Base-by-base conservation (phyloP, 176 grass and related monocot species). In the Phoenix roebelenii region DNA sequence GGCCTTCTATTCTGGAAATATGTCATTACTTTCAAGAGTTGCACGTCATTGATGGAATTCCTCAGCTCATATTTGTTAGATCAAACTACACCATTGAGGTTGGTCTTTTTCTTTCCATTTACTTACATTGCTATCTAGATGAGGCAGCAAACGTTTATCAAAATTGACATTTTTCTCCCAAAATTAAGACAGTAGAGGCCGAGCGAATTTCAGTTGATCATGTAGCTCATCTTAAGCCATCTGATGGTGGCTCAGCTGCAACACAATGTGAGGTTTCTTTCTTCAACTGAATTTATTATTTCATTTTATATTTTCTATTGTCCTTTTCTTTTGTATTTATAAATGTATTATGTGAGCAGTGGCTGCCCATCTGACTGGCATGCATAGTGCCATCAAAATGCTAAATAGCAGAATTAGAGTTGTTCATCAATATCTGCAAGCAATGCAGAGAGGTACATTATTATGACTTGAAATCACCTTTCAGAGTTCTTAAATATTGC, bases 351-450 rank as follows among this genome's bases (percentile, higher is more conserved):
- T 54, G 50, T 85, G 58, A 60, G 23, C 83, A 98, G 87, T 92
- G 93, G 87, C 87, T 68, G 93, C 93, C 80, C 87, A 98, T 92
- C 87, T 98, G 75, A 93, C 94, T 48, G 85, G 94, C 59, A 98
- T 98, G 72, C 94, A 98, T 75, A 98, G 85, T 83, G 94, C 94
- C 54, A 93, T 93, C 75, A 98, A 98, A 66, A 98, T 98, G 94
- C 85, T 98, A 57, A 92, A 98, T 74, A 93, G 94, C 54, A 85
- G 94, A 79, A 76, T 93, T 53, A 70, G 79, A 76, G 58, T 98
- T 73, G 80, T 98, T 63, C 85, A 98, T 72, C 88, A 98, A 67
- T 89, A 93, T 83, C 94, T 93, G 65, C 74, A 83, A 70, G 63
- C 88, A 49, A 98, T 98, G 88, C 84, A 98, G 67, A 89, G 63